These are phyloP conservation scores for Penicillium parvum DNA, from an alignment of 495 filamentous ascomycete species.

Conservation along the genomic window DNA sequence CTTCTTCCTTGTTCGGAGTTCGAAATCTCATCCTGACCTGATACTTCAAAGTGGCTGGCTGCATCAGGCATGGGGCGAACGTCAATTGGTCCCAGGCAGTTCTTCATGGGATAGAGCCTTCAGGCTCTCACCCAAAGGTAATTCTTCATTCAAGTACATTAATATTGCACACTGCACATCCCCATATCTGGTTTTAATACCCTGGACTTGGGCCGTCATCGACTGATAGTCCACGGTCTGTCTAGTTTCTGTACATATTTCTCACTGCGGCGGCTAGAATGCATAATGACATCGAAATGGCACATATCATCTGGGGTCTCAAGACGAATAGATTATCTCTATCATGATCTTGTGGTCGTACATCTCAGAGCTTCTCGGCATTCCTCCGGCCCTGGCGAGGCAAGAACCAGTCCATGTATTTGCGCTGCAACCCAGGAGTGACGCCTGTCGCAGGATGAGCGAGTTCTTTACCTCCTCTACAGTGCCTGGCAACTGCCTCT, in stretches of 20 bases:
- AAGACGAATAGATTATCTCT: too few species aligned
- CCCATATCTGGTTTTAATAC: conserved; percentile 12
- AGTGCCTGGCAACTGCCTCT: not conserved
- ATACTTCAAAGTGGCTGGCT: too few species aligned
- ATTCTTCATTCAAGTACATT: conserved; percentile 16
- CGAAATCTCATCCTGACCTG: too few species aligned
- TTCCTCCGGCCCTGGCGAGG: not conserved
- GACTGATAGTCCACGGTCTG: not conserved
- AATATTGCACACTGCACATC: conserved; percentile 16
- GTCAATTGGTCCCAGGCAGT: too few species aligned
- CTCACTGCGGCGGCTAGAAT: conserved; percentile 7
- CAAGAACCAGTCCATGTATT: conserved; percentile 4
- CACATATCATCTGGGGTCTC: too few species aligned
- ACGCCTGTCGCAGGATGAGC: conserved; percentile 10
- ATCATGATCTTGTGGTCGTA: too few species aligned
- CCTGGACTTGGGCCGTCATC: not conserved
- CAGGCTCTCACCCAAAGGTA: too few species aligned
- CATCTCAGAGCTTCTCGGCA: not conserved
- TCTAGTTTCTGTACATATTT: conserved; percentile 14
- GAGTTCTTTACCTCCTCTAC: conserved; percentile 51
- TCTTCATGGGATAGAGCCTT: too few species aligned
- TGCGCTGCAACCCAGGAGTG: not conserved
- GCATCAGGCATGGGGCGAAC: not conserved
- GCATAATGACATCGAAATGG: conserved; percentile 2
- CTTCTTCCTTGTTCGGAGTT: too few species aligned